These are phyloP conservation scores for Cytospora piceicola DNA, from an alignment of 2,329 filamentous ascomycete species.

Conservation along the genomic window DNA sequence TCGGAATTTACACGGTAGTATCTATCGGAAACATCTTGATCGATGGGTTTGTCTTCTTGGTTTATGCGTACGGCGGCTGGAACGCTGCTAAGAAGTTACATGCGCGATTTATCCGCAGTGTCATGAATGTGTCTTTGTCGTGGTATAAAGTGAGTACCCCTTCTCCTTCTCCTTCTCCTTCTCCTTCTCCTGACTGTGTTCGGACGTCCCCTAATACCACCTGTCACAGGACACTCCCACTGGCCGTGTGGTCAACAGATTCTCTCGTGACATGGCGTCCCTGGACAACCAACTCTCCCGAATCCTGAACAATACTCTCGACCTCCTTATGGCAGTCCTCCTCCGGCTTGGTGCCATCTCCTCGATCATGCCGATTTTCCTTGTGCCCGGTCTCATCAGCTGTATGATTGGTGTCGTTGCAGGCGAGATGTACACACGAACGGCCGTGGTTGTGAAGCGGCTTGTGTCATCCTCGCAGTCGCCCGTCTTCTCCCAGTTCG, in stretches of 20 bases:
- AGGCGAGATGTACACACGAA: constrained; percentile 51
- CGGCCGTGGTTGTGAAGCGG: constrained; percentile 47
- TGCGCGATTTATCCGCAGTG: constrained; percentile 53
- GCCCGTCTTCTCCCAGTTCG: constrained; percentile 61
- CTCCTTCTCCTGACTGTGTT: too few species aligned
- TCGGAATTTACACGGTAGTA: constrained; percentile 55
- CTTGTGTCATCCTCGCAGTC: constrained; percentile 49
- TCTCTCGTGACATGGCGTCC: constrained; percentile 52
- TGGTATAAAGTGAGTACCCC: constrained; percentile 52
- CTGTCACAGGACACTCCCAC: constrained; percentile 37
- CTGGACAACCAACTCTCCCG: constrained; percentile 54
- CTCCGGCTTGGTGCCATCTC: constrained; percentile 46
- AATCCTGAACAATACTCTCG: constrained; percentile 49
- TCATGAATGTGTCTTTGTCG: constrained; percentile 58
- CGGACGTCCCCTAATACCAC: neutral
- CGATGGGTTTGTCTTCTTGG: constrained; percentile 47
- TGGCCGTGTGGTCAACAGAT: constrained; percentile 41
- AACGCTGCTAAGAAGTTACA: constrained; percentile 58
- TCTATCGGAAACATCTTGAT: constrained; percentile 49
- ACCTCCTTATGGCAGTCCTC: constrained; percentile 42
- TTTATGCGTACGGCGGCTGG: constrained; percentile 61
- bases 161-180: too few species aligned
- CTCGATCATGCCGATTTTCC: constrained; percentile 50
- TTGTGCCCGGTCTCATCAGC: constrained; percentile 45
- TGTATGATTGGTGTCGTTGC: constrained; percentile 44